Base-by-base conservation (phyloP, 2,329 filamentous ascomycete genomes). In the Bipolaris gigantea region DNA sequence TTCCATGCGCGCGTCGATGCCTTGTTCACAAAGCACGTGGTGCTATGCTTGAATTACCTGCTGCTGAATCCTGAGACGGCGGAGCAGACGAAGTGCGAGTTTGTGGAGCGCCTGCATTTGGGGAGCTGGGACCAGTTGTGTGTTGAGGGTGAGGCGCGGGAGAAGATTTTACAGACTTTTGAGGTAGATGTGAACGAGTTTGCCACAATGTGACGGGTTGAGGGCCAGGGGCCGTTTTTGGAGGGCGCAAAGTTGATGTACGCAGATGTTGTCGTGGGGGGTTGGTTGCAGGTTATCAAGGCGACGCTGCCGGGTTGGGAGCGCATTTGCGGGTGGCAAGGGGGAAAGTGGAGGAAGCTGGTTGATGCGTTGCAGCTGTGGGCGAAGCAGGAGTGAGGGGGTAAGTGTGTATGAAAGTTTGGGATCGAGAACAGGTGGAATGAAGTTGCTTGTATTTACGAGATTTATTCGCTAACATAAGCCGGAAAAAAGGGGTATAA, bases 1-100 rank as follows among this genome's bases (percentile, higher is more conserved):
- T 86, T 85, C 69, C 86, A 86, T 56, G 59, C 62, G 7, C 72
- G 79, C 32, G 74, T 85, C 44, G 85, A 88, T 62, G 76, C 75
- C 0, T 72, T 78, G 2, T 86, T 86, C 58, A 79, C 73, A 4
- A 63, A 73, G 0, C 76, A 82, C 55, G 71, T 71, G 0, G 53
- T 64, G 5, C 75, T 87, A 0, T 70, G 70, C 50, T 60, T 61
- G 0, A 44, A 77, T 1, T 63, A 65, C 0, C 63, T 85, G 7
- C 83, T 79, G 0, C 77, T 85, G 25, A 78, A 85, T 51, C 80
- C 81, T 0, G 77, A 69, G 1, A 78, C 75, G 2, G 79, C 71
- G 1, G 78, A 80, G 40, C 57, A 57, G 5, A 72, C 56, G 27
- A 80, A 77, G 66, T 78, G 76, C 1, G 78, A 80, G 23, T 81